Conservation (phyloP, 768 basidiomycete genomes). For the Paxillus ammoniavirescens region DNA sequence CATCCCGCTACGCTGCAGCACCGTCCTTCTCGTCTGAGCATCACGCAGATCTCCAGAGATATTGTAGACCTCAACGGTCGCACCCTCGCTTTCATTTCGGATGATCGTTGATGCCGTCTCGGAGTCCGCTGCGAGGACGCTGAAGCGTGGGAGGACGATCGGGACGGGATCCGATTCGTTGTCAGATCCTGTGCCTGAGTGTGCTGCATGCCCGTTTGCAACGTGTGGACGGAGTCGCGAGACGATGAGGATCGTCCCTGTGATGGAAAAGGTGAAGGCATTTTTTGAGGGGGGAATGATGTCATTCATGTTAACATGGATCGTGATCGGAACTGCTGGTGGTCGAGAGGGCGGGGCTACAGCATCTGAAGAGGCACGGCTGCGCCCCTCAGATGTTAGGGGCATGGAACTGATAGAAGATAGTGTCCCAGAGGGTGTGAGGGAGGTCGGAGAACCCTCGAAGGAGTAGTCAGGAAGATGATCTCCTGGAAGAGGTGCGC, state of each 20-base stretch:
- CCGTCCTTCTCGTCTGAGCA: conserved; percentile 61
- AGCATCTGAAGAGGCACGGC: conserved; percentile 38
- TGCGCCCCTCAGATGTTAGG: conserved; percentile 31
- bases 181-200: conserved; percentile 15
- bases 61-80: conserved; percentile 61
- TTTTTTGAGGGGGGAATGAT: conserved; percentile 64
- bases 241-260: conserved; percentile 62
- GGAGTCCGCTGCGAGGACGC: conserved; percentile 62
- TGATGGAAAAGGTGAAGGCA: conserved; percentile 61
- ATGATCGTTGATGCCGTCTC: conserved; percentile 59
- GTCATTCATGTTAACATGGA: conserved; percentile 82
- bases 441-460: conserved; percentile 56
- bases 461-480: conserved; percentile 74
- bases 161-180: conserved; percentile 42
- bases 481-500: conserved; percentile 68
- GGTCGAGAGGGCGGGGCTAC: conserved; percentile 28
- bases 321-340: conserved; percentile 63
- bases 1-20: conserved; percentile 56
- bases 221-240: conserved; percentile 36
- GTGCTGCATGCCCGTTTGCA: conserved; percentile 23
- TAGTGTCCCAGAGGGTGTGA: conserved; percentile 41
- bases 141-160: conserved; percentile 67
- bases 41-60: conserved; percentile 56
- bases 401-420: conserved; percentile 41
- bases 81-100: conserved; percentile 54